Base-by-base conservation (phyloP, 2,329 filamentous ascomycete genomes). In the Paradendryphiella salina region DNA sequence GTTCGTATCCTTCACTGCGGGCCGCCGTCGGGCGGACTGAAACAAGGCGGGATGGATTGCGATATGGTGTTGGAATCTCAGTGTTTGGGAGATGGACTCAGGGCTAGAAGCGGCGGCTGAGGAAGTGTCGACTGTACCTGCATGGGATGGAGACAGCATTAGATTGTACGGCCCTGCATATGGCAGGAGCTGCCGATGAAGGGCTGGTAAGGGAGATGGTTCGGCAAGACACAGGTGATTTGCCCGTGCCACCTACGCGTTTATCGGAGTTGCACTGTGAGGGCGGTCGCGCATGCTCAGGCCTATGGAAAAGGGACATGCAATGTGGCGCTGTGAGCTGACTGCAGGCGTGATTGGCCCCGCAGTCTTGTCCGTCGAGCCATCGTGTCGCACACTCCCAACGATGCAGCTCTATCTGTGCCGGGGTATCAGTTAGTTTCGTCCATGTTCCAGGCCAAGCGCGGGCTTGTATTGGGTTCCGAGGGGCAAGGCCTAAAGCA, bases 121-220 rank as follows among this genome's bases (percentile, higher is more conserved):
- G 18, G n/a, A 13, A 46, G 36, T 31, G 39, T 34, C 32, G 43
- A 26, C 32, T 46, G 57, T 60, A 60, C 57, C 57, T 57, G 57
- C 57, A 55, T 57, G 35, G 31, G 42, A 28, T 42, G 47, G 44
- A 51, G 23, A 26, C 10, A 26, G 23, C 9, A 31, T 38, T 47
- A 50, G 28, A 50, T 57, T 49, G 44, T 35, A 34, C 46, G 31
- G 32, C 31, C 52, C 55, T 56, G 55, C 52, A 52, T 46, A 34
- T 32, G 33, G 45, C 43, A 56, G 33, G 33, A 35, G 14, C 18
- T 17, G 33, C 18, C 18, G 14, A 11, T 18, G 33, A 11, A 18
- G 15, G 33, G 14, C 33, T 15, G 33, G 18, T 8, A 18, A 15
- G 15, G 45, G 35, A 17, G 18, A 33, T 11, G 44, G 36, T 56